Evolutionary conservation across 2,329 filamentous ascomycete species (phyloP).

Genomic region (Colletotrichum shisoi): DNA sequence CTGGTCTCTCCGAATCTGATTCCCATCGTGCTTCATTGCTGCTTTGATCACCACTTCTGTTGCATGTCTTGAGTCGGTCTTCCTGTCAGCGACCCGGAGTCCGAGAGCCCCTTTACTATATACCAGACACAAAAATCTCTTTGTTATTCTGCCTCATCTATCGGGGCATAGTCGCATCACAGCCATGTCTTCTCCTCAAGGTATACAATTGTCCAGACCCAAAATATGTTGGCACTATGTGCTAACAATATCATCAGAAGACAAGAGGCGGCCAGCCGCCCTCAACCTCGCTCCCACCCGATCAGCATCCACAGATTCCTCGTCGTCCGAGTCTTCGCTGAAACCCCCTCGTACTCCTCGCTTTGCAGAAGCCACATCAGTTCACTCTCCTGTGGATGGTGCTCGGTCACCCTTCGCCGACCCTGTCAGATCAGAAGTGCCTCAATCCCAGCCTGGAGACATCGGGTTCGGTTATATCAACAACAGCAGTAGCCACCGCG

Average conservation of each 20-base stretch:
- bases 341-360: slow-evolving; percentile 77
- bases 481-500: slow-evolving; percentile 55
- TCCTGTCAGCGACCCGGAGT: slow-evolving; percentile 14
- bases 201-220: slow-evolving; percentile 46
- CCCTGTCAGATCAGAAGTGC: slow-evolving; percentile 63
- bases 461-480: slow-evolving; percentile 92
- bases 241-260: slow-evolving; percentile 53
- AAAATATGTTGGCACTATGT: slow-evolving; percentile 37
- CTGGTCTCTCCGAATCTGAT: slow-evolving; percentile 61
- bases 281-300: slow-evolving; percentile 62
- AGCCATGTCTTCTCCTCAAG: slow-evolving; percentile 53
- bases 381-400: slow-evolving; percentile 76
- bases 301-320: slow-evolving; percentile 59
- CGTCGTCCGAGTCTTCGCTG: slow-evolving; percentile 63
- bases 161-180: slow-evolving; percentile 35
- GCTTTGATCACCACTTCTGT: slow-evolving; percentile 44
- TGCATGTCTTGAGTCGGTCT: slow-evolving; percentile 42
- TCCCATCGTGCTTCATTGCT: slow-evolving; percentile 50
- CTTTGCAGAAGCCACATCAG: slow-evolving; percentile 81
- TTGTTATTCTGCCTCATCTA: slow-evolving; percentile 32
- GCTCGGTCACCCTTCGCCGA: slow-evolving; percentile 66
- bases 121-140: slow-evolving; percentile 11
- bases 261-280: slow-evolving; percentile 65
- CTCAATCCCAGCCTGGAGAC: slow-evolving; percentile 78
- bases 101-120: slow-evolving; percentile 40